phyloP scores from a whole-genome alignment of 805 yeast species.

The Starmera caribaea region DNA sequence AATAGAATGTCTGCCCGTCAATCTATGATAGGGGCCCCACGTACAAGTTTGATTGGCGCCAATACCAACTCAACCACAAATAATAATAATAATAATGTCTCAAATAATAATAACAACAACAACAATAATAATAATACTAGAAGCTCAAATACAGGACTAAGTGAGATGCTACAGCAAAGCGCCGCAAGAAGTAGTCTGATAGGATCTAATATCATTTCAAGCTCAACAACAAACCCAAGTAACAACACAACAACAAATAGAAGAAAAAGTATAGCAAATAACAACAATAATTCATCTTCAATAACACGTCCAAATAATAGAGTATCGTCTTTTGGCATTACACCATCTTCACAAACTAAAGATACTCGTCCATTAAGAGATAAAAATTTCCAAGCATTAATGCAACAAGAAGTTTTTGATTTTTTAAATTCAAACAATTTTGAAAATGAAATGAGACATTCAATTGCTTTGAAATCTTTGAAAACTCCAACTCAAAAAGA shows the following conservation, averaged over 20 bases:
- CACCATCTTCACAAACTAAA: conserved; percentile 17
- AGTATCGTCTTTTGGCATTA: conserved; percentile 16
- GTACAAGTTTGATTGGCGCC: conserved; percentile 7
- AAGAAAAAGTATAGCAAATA: conserved; percentile 14
- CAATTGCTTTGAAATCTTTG: conserved; percentile 54
- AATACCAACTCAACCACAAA: no score
- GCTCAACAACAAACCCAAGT: neutral
- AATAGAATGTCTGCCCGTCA: conserved; percentile 17
- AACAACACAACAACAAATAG: neutral
- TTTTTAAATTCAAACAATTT: conserved; percentile 56
- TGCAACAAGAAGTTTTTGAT: conserved; percentile 60
- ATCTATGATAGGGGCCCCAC: conserved; percentile 21
- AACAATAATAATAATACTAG: conserved; percentile 9
- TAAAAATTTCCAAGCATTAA: conserved; percentile 49
- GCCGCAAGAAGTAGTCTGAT: conserved; percentile 8
- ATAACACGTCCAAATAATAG: conserved; percentile 8
- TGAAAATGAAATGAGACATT: conserved; percentile 66
- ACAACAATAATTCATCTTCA: neutral
- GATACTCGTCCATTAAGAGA: conserved; percentile 81
- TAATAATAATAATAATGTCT: no score
- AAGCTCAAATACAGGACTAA: conserved; percentile 14
- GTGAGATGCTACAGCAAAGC: conserved; percentile 19
- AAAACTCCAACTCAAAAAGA: conserved; percentile 82
- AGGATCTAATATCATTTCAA: neutral
- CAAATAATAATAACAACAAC: neutral